Evolutionary conservation across 208 protist genomes (phyloP).

Genomic region (Phytomonas francai): DNA sequence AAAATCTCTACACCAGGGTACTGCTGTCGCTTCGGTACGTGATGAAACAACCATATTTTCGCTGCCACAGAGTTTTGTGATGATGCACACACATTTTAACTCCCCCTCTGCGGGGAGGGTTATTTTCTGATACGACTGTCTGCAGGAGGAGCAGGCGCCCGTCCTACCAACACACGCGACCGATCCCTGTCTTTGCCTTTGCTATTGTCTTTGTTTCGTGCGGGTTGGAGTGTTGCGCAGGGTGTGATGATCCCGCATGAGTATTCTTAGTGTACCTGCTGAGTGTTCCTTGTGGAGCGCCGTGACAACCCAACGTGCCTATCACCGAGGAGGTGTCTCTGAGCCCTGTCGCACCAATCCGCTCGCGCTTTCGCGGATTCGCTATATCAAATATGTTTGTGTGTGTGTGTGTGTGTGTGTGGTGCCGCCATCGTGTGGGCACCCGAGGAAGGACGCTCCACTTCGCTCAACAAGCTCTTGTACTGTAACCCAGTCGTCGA

Average conservation of each 20-base stretch:
- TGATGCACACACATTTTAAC: not conserved
- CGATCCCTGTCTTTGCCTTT: not conserved
- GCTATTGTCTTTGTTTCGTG: too few relatives aligned
- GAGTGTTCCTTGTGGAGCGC: not conserved
- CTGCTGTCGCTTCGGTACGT: not conserved
- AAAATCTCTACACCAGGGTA: not conserved
- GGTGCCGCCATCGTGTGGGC: not conserved
- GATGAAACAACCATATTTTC: not conserved
- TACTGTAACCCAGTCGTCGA: not conserved
- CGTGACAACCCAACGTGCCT: not conserved
- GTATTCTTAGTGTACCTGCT: not conserved
- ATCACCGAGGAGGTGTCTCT: not conserved
- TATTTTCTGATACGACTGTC: not conserved
- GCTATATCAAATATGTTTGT: not conserved
- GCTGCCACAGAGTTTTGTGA: not conserved
- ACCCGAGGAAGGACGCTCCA: not conserved
- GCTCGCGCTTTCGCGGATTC: not conserved
- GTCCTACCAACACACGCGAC: not conserved
- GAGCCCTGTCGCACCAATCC: not conserved
- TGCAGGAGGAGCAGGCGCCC: not conserved
- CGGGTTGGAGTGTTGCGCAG: not conserved
- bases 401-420: too few relatives aligned
- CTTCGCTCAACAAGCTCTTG: not conserved
- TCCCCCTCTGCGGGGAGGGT: not conserved
- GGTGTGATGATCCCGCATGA: not conserved